Conservation (phyloP, 192 early-diverging fungal species). For the Borealophlyctis nickersoniae region DNA sequence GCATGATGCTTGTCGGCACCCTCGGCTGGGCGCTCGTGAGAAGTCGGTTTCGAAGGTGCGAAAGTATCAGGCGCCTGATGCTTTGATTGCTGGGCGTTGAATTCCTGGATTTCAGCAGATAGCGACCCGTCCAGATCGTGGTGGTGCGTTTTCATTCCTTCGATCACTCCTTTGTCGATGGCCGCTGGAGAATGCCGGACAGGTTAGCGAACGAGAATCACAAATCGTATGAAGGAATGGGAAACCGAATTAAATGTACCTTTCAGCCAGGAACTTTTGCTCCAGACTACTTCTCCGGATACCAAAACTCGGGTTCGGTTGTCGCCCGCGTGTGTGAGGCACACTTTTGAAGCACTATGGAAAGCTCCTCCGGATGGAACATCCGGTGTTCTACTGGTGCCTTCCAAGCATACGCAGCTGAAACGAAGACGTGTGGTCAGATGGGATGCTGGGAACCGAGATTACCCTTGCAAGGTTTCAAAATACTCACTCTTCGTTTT, state of each 20-base stretch:
- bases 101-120: not conserved
- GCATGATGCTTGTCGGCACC: too few species aligned
- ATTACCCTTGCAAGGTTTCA: too few species aligned
- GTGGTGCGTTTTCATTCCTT: not conserved
- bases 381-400: slow-evolving; percentile 13
- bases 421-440: too few species aligned
- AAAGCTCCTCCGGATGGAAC: slow-evolving; percentile 17
- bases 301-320: slow-evolving; percentile 7
- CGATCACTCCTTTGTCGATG: not conserved
- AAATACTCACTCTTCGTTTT: too few species aligned
- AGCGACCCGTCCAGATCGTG: not conserved
- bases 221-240: not conserved
- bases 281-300: slow-evolving; percentile 15
- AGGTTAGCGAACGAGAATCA: not conserved
- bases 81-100: too few species aligned
- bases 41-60: too few species aligned
- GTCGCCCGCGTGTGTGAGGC: slow-evolving; percentile 7
- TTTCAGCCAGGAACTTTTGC: slow-evolving; percentile 24
- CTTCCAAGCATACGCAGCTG: slow-evolving; percentile 12
- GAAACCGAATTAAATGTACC: not conserved
- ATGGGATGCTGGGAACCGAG: too few species aligned
- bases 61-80: too few species aligned
- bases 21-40: too few species aligned
- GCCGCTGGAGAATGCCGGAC: not conserved
- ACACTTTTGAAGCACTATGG: slow-evolving; percentile 9